Evolutionary conservation across 192 early-diverging fungal species (phyloP).

Genomic region (Entophlyctis luteolus): DNA sequence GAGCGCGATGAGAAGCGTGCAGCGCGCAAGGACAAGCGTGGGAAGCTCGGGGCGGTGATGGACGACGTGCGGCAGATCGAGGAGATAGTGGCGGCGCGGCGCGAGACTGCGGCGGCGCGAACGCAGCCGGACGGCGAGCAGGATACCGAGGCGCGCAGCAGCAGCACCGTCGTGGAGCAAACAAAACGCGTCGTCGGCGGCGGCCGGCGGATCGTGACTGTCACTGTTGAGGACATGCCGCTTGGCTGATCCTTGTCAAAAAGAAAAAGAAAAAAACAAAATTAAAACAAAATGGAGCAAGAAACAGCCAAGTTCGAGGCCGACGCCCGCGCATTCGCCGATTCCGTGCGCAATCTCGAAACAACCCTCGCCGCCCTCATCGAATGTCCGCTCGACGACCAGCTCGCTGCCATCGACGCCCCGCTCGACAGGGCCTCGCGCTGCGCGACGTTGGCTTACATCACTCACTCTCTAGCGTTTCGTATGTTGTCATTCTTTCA

Average conservation of each 20-base stretch:
- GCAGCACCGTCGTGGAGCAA: not conserved
- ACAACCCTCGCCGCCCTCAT: not conserved
- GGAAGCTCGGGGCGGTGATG: conserved; percentile 19
- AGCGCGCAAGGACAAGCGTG: conserved; percentile 36
- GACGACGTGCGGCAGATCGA: conserved; percentile 29
- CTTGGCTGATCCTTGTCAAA: conserved; percentile 13
- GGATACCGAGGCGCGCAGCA: not conserved
- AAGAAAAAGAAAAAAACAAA: not conserved
- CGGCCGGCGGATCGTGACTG: conserved; percentile 23
- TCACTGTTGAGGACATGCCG: conserved; percentile 35
- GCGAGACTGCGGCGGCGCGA: not conserved
- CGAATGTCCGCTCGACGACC: not conserved
- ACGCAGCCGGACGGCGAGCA: not conserved
- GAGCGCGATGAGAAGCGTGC: conserved; percentile 32
- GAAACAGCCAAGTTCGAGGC: conserved; percentile 1
- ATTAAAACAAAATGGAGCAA: not conserved
- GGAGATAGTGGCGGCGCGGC: not conserved
- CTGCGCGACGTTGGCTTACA: conserved; percentile 1
- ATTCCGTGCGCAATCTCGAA: conserved; percentile 1
- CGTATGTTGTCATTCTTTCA: conserved; percentile 1
- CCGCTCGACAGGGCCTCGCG: conserved; percentile 16
- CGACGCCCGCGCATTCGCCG: not conserved
- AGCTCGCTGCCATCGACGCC: not conserved
- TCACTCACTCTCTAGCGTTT: conserved; percentile 17
- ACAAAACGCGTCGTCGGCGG: conserved; percentile 1